These are phyloP conservation scores for Diacronema lutheri DNA, from an alignment of 78 protist species.

Conservation along the genomic window DNA sequence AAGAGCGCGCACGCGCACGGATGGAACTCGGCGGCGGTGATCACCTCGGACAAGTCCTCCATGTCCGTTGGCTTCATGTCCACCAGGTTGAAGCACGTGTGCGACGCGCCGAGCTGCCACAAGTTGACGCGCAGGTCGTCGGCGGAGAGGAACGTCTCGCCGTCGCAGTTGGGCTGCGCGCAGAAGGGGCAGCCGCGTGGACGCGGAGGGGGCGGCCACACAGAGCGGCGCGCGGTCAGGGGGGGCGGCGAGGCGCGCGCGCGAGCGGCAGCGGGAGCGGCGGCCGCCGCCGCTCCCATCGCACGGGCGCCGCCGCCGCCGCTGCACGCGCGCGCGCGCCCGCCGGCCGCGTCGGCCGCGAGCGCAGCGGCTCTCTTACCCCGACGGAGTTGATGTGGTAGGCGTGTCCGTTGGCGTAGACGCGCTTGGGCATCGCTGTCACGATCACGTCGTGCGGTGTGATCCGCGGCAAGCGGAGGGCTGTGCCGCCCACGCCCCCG, in stretches of 20 bases:
- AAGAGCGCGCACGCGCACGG: conserved; percentile 50
- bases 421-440: conserved; percentile 45
- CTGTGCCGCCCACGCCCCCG: not conserved
- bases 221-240: not conserved
- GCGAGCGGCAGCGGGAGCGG: no score
- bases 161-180: conserved; percentile 48
- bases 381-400: conserved; percentile 94
- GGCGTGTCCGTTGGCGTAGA: conserved; percentile 93
- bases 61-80: conserved; percentile 96
- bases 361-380: no score
- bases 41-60: conserved; percentile 97
- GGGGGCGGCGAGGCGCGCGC: not conserved
- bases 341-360: no score
- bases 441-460: not conserved
- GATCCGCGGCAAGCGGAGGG: conserved; percentile 27
- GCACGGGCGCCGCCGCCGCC: no score
- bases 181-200: conserved; percentile 6
- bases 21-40: conserved; percentile 92
- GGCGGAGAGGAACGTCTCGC: conserved; percentile 84
- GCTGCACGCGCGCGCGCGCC: no score
- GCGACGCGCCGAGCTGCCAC: conserved; percentile 77
- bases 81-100: conserved; percentile 63
- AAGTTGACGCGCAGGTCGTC: conserved; percentile 97
- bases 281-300: no score
- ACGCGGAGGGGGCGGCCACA: not conserved